Percentiles rank a stretch among this genome's conserved stretches.
Evolutionary conservation across 73 alveolate species (phyloP).

Genomic region (Tetrahymena borealis): DNA sequence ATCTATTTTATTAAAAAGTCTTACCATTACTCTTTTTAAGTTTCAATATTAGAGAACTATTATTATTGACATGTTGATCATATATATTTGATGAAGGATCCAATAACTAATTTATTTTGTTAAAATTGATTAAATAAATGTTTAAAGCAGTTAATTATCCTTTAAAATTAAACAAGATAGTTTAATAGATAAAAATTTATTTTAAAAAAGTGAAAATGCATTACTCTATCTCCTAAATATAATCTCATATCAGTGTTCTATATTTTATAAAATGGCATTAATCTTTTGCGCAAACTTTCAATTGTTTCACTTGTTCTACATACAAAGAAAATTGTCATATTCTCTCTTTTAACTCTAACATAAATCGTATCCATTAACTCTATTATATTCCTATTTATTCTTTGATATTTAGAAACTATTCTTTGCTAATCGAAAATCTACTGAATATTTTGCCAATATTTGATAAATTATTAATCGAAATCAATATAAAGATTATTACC

Average conservation of each 20-base stretch:
- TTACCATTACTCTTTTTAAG: slow-evolving; percentile 1
- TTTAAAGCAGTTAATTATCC: too few species aligned
- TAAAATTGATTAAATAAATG: not conserved
- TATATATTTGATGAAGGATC: slow-evolving; percentile 27
- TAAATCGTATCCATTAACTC: not conserved
- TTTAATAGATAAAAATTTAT: not conserved
- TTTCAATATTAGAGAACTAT: slow-evolving; percentile 19
- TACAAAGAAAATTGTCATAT: slow-evolving; percentile 28
- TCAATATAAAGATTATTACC: too few species aligned
- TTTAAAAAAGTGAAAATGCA: not conserved
- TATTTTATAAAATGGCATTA: slow-evolving; percentile 18
- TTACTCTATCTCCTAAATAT: slow-evolving; percentile 44
- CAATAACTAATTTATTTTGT: slow-evolving; percentile 4
- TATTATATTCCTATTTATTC: not conserved
- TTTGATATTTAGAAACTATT: too few species aligned
- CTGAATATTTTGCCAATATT: too few species aligned
- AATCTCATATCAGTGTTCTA: slow-evolving; percentile 33
- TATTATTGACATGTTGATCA: slow-evolving; percentile 31
- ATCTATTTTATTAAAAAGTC: not conserved
- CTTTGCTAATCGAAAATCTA: too few species aligned
- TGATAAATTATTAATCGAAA: too few species aligned
- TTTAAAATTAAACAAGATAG: not conserved
- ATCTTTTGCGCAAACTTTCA: slow-evolving; percentile 17
- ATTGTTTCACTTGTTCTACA: slow-evolving; percentile 10
- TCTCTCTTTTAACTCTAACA: slow-evolving; percentile 41